phyloP scores from a whole-genome alignment of 1,139 yeast genomes.

The Kurtzmaniella quercitrusa region DNA sequence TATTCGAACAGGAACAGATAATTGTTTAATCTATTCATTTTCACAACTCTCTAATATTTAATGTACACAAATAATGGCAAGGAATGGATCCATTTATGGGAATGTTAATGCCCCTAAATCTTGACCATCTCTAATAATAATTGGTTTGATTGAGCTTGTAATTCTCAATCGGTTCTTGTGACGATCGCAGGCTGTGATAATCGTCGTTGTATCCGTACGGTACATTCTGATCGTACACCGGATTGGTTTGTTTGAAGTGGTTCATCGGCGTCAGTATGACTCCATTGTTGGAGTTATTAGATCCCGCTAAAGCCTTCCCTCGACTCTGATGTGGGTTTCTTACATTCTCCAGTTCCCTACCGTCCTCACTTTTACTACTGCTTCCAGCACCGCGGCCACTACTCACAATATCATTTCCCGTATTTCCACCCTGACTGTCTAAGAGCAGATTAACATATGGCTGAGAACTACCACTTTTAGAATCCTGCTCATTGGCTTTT shows the following conservation, averaged over 20 bases:
- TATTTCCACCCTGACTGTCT: background rate
- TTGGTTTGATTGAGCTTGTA: conserved; percentile 6
- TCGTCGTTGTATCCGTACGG: conserved; percentile 8
- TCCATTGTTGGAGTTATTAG: background rate
- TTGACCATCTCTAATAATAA: conserved; percentile 1
- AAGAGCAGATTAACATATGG: conserved; percentile 6
- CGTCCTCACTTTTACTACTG: conserved; percentile 1
- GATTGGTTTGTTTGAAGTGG: conserved; percentile 6
- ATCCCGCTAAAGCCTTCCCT: background rate
- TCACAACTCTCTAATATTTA: background rate
- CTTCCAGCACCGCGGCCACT: conserved; percentile 1
- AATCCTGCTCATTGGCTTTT: conserved; percentile 28
- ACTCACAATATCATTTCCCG: background rate
- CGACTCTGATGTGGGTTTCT: background rate
- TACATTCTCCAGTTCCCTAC: background rate
- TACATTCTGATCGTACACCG: conserved; percentile 7
- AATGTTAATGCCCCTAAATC: background rate
- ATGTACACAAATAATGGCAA: conserved; percentile 1
- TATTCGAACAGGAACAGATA: too few species aligned
- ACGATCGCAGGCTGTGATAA: conserved; percentile 7
- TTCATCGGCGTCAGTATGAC: background rate
- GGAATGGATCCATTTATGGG: too few species aligned
- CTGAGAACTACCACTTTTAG: conserved; percentile 5
- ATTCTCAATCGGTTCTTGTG: conserved; percentile 8
- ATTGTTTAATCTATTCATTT: background rate